Percentiles rank a stretch among this genome's conserved stretches.
These are phyloP conservation scores for Neofusicoccum kwambonambiense DNA, from an alignment of 2,329 filamentous ascomycete species.

Conservation along the genomic window DNA sequence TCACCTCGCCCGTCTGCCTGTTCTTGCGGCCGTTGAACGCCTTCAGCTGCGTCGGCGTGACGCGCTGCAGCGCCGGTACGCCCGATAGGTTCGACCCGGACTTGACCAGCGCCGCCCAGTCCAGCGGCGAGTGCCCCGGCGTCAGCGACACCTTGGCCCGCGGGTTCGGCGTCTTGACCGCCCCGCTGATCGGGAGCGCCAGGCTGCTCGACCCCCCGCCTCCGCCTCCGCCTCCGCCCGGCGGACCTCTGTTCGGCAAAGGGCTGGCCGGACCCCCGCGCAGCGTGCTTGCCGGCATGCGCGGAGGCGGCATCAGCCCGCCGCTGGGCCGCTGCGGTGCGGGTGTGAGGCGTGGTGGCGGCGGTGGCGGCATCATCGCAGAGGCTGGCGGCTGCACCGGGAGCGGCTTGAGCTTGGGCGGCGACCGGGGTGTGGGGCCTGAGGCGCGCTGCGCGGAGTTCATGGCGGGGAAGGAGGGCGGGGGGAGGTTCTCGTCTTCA, in stretches of 20 bases:
- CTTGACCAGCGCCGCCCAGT: conserved; percentile 87
- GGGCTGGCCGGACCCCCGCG: conserved; percentile 49
- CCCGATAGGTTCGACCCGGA: conserved; percentile 56
- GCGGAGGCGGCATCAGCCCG: conserved; percentile 34
- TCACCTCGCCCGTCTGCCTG: conserved; percentile 51
- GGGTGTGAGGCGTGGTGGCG: conserved; percentile 29
- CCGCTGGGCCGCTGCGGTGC: not conserved
- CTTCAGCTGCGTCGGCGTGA: conserved; percentile 79
- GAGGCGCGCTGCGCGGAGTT: conserved; percentile 48
- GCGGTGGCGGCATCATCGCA: conserved; percentile 37
- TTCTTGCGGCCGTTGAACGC: conserved; percentile 78
- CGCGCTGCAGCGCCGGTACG: conserved; percentile 60
- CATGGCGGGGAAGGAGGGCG: conserved; percentile 45
- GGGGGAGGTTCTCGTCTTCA: conserved; percentile 36
- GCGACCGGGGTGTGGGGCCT: conserved; percentile 18
- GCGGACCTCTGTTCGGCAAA: conserved; percentile 46
- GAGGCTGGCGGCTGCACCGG: not conserved
- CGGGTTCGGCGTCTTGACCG: conserved; percentile 40
- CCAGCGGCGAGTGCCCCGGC: conserved; percentile 91
- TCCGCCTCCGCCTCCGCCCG: conserved; percentile 31
- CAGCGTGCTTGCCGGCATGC: conserved; percentile 33
- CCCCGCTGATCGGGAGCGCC: conserved; percentile 25
- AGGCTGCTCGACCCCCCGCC: conserved; percentile 43
- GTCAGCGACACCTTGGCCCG: conserved; percentile 71
- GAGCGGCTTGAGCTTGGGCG: conserved; percentile 14